A percentile compares a stretch with the other conserved stretches of the same genome.
Conservation (phyloP, 495 filamentous ascomycete species). For the Pyronema domesticum region DNA sequence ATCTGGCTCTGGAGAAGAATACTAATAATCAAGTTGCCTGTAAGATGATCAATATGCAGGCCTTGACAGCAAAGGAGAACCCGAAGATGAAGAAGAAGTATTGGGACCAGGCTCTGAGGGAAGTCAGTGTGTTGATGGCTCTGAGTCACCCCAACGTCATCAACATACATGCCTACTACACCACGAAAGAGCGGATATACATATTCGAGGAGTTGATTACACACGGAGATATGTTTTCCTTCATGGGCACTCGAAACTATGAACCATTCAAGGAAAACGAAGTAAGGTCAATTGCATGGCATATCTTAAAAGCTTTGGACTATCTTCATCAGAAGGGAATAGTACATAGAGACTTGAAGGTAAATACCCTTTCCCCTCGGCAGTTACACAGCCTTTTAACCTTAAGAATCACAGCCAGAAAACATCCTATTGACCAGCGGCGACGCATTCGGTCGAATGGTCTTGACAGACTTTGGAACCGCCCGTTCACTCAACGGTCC, state of each 20-base stretch:
- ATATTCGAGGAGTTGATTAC: slow-evolving; percentile 41
- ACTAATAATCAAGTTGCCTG: slow-evolving; percentile 34
- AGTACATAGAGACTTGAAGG: slow-evolving; percentile 50
- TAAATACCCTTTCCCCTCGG: neutral
- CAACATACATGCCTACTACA: slow-evolving; percentile 28
- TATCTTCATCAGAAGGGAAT: slow-evolving; percentile 41
- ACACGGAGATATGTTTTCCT: slow-evolving; percentile 48
- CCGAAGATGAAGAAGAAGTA: slow-evolving; percentile 8
- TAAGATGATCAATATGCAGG: slow-evolving; percentile 31
- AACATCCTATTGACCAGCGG: slow-evolving; percentile 43
- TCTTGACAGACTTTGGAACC: slow-evolving; percentile 49
- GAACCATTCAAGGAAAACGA: slow-evolving; percentile 33
- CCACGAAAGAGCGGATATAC: slow-evolving; percentile 28
- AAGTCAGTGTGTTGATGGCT: slow-evolving; percentile 26
- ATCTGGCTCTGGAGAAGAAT: slow-evolving; percentile 30
- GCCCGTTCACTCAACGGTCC: slow-evolving; percentile 24
- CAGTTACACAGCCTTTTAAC: too few relatives aligned
- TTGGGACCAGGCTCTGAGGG: slow-evolving; percentile 12
- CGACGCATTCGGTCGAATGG: slow-evolving; percentile 30
- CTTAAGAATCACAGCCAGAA: slow-evolving; percentile 29
- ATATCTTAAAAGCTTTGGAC: slow-evolving; percentile 41
- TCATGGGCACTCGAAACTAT: slow-evolving; percentile 33
- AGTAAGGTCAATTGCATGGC: slow-evolving; percentile 37
- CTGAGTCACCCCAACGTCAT: slow-evolving; percentile 34
- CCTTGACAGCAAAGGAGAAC: neutral